Evolutionary conservation across 352 stramenopile genomes (phyloP).

Genomic region (Globisporangium takayamanum): DNA sequence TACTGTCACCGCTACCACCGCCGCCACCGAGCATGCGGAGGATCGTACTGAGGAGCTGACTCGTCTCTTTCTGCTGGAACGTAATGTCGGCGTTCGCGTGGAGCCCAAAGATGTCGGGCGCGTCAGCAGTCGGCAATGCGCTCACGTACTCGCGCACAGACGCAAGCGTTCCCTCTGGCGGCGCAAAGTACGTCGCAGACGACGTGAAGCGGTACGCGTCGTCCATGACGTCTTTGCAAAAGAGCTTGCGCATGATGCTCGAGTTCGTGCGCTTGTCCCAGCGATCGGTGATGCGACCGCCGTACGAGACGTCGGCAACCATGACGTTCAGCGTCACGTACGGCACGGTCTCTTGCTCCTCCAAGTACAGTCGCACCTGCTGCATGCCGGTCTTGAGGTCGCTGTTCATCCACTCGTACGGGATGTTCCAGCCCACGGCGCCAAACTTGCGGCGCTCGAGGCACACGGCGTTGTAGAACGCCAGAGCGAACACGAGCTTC

Average conservation of each 20-base stretch:
- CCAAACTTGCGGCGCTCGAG: conserved; percentile 93
- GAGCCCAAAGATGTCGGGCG: conserved; percentile 90
- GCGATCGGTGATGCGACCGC: conserved; percentile 90
- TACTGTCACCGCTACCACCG: conserved; percentile 37
- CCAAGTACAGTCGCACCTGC: conserved; percentile 89
- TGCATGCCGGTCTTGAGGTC: conserved; percentile 93
- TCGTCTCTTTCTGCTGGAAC: conserved; percentile 91
- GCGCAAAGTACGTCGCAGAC: conserved; percentile 72
- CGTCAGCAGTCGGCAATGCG: conserved; percentile 74
- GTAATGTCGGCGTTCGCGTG: conserved; percentile 93
- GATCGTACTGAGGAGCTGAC: conserved; percentile 62
- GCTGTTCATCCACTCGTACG: conserved; percentile 96
- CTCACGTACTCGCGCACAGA: conserved; percentile 81
- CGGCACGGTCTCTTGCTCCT: conserved; percentile 91
- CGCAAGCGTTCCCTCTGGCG: conserved; percentile 45
- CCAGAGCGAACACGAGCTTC: conserved; percentile 87
- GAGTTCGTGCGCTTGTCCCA: conserved; percentile 94
- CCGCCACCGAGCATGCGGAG: conserved; percentile 54
- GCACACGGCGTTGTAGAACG: conserved; percentile 94
- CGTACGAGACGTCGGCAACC: conserved; percentile 94
- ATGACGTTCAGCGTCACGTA: conserved; percentile 94
- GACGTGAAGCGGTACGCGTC: conserved; percentile 86
- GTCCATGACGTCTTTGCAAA: conserved; percentile 79
- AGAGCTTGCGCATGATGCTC: conserved; percentile 92
- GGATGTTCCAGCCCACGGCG: conserved; percentile 94